Evolutionary conservation across 768 basidiomycete genomes (phyloP), one percentile per base, ranked within the genome.

Genomic region (Xerocomellus chrysenteron): DNA sequence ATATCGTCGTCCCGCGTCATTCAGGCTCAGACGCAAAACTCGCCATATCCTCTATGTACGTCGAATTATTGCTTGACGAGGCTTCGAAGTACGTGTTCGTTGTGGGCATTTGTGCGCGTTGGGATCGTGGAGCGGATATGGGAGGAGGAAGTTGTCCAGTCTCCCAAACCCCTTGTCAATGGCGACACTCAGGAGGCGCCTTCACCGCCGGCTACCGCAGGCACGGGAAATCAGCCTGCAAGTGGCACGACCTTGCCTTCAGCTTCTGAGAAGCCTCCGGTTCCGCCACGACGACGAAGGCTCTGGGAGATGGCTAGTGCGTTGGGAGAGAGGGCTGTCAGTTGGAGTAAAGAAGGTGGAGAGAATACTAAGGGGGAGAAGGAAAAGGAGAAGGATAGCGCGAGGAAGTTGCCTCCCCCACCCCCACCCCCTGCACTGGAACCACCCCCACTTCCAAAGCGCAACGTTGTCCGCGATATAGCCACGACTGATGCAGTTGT

Each of bases 81-180:
- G 9, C 77, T 97, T 19, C 84, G 94, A 13, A 80, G 87, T 37
- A 92, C 94, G n/a, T 95, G 93, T 71, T 87, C 87, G 4, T 75
- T 96, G 14, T 97, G 94, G 94, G 84, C 88, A 17, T 96, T 91
- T 65, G 85, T 96, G 49, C 83, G 92, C 24, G 85, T 83, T 0
- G 84, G 88, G 11, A 77, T 97, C 52, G 78, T 96, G 19, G 92
- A 94, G 56, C 88, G 86, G 62, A 76, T 96, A 6, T 97, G 94
- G 94, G 88, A 92, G 54, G 94, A 95, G 59, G 90, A 87, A 54
- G 64, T 81, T 7, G 61, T 70, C 3, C 75, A 76, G 11, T 66
- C 76, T 2, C 63, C 66, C 1, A 65, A 62, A 36, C 63, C 60
- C 43, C 62, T 60, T n/a, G 54, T 52, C 16, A 67, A 58, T 56